Evolutionary conservation across 2,329 filamentous ascomycete genomes (phyloP), one percentile per base, ranked within the genome.

Genomic region (Paracoccidioides lutzii): DNA sequence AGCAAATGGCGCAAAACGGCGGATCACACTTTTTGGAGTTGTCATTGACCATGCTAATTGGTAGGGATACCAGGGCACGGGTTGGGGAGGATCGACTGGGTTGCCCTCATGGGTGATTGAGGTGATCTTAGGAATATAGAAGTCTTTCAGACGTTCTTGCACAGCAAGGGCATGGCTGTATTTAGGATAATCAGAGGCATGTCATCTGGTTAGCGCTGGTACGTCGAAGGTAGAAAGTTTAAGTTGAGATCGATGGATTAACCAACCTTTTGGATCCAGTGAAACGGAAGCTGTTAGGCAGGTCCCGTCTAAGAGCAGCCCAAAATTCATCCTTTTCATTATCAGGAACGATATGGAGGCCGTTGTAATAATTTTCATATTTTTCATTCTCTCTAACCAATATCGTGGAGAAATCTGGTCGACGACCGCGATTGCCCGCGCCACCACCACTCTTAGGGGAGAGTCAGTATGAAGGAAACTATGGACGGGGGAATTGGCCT

Each of bases 201-300:
- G 38, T 40, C 32, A 50, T 22, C 56, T 40, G 28, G 44, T 55
- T 38, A 50, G 46, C 54, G 40, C 32, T 43, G 40, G 40, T 5
- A 30, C 42, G 15, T 44, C 10, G 14, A 44, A n/a, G n/a, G 42
- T 28, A 46, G 41, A 45, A 43, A 48, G 32, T 37, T 35, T 30
- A 33, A 12, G 15, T 51, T 22, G 22, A 22, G 22, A 22, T 22
- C 22, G 22, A 22, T 22, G 22, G 22, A 22, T 22, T 58, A 49
- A 70, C 73, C 57, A 77, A 88, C 85, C 88, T 88, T 78, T 91
- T 94, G 49, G 90, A 96, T 41, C 93, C 93, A 58, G 90, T 94
- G 74, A 98, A 98, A 59, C 93, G 84, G 76, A 97, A 98, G 72
- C 90, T 96, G 75, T 96, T 97, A 55, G 93, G 93, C 52, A 98